Conservation (phyloP, 805 yeast genomes). For the Wickerhamomyces strasburgensis region DNA sequence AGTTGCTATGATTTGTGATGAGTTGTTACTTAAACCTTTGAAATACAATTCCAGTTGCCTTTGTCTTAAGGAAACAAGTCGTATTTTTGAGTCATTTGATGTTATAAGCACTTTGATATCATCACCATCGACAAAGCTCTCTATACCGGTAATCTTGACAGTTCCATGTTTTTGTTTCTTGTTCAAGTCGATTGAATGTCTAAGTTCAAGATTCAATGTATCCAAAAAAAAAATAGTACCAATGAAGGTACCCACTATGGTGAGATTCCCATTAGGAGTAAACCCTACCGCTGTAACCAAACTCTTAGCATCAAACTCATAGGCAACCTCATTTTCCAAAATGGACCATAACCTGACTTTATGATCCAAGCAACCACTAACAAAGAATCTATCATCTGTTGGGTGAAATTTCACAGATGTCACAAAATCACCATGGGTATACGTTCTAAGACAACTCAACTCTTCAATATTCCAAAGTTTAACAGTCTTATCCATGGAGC, state of each 20-base stretch:
- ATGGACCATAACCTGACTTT: conserved; percentile 79
- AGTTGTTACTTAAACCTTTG: conserved; percentile 67
- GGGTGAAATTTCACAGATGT: conserved; percentile 80
- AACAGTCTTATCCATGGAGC: conserved; percentile 83
- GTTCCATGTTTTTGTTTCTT: conserved; percentile 28
- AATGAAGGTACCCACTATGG: conserved; percentile 71
- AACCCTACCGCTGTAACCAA: conserved; percentile 72
- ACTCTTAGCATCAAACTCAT: conserved; percentile 54
- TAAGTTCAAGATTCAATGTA: conserved; percentile 55
- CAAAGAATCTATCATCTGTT: conserved; percentile 78
- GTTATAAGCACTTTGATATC: conserved; percentile 52
- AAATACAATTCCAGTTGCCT: conserved; percentile 58
- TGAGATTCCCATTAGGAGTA: conserved; percentile 57
- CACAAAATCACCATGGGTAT: conserved; percentile 75
- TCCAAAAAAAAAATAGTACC: conserved; percentile 62
- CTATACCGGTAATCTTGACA: conserved; percentile 69
- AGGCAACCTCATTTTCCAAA: conserved; percentile 62
- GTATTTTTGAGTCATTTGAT: conserved; percentile 75
- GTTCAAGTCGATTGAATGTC: conserved; percentile 40
- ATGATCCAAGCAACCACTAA: conserved; percentile 78
- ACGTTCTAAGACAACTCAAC: conserved; percentile 54
- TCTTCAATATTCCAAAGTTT: conserved; percentile 82
- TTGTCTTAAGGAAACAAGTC: conserved; percentile 55
- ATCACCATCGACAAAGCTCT: conserved; percentile 36
- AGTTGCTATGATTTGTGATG: conserved; percentile 67